Evolutionary conservation across 73 alveolate genomes (phyloP), one percentile per base, ranked within the genome.

Genomic region (Tetrahymena borealis): DNA sequence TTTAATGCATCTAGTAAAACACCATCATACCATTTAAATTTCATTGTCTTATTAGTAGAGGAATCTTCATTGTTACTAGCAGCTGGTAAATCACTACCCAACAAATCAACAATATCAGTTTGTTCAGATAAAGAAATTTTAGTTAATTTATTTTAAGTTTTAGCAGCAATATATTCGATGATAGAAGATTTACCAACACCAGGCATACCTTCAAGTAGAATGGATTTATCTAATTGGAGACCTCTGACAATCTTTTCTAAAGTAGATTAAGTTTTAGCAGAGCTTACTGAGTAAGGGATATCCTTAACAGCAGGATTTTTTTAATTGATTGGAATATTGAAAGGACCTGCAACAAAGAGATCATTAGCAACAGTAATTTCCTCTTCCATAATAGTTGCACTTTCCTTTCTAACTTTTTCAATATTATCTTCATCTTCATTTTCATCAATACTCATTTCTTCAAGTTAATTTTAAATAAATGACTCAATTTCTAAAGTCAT

Each of bases 181-280:
- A 60, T 15, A 4, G 85, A 60, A 0, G 85, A 60, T 60, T 60
- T 60, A 60, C 99, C 99, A 33, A 98, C 98, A n/a, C 99, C 99
- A 4, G 99, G 99, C 60, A 99, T 98, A 18, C 99, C 99, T 96
- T 96, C 99, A 7, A 98, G 94, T 60, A 96, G 94, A 78, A 98
- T 97, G 31, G 99, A 98, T 38, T 97, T 96, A 40, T 94, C 96
- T 9, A 98, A 92, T 92, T 93, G 91, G 93, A 96, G 92, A 13
- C 98, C 99, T 90, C 99, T 94, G 32, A 96, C 92, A 24, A 97
- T 95, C 93, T 97, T 97, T 92, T 93, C 91, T 38, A 96, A 91
- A 94, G 96, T 97, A 38, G 78, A 90, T 92, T 96, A 91, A 38
- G 97, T 90, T 10, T 98, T 95, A 36, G 93, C 95, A 32, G 99